These are phyloP conservation scores for Plenodomus lindquistii DNA, from an alignment of 2,329 filamentous ascomycete species.

Conservation along the genomic window DNA sequence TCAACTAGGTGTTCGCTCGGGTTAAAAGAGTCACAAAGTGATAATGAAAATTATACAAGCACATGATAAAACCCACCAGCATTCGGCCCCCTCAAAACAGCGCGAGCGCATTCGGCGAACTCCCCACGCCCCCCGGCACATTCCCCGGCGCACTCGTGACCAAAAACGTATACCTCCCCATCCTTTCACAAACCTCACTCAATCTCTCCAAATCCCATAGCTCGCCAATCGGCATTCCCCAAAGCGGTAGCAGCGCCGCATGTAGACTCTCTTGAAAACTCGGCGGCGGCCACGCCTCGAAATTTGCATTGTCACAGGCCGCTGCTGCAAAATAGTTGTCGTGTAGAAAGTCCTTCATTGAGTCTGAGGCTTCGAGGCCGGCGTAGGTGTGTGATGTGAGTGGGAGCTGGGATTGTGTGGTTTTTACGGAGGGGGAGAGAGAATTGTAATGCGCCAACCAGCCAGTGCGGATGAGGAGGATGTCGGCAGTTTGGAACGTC, in stretches of 20 bases:
- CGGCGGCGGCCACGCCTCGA: constrained; percentile 34
- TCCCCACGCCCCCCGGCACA: constrained; percentile 34
- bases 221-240: constrained; percentile 42
- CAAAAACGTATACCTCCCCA: constrained; percentile 53
- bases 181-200: constrained; percentile 30
- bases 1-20: too few relatives aligned
- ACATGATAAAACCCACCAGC: too few relatives aligned
- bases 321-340: constrained; percentile 53
- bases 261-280: constrained; percentile 23
- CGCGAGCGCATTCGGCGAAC: constrained; percentile 33
- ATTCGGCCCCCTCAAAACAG: constrained; percentile 19
- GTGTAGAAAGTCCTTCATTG: constrained; percentile 86
- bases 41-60: too few relatives aligned
- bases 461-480: constrained; percentile 36
- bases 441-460: constrained; percentile 21
- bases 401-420: constrained; percentile 10
- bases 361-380: constrained; percentile 80
- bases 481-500: constrained; percentile 31
- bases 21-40: too few relatives aligned
- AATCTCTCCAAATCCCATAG: constrained; percentile 41
- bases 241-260: constrained; percentile 28
- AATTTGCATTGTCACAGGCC: constrained; percentile 39
- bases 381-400: constrained; percentile 27
- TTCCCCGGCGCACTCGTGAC: constrained; percentile 57
- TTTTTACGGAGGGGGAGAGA: constrained; percentile 10